Percentiles rank a stretch among this genome's conserved stretches.
Evolutionary conservation across 257 asterid genomes (phyloP).

Genomic region (Thymus mandschuricus): DNA sequence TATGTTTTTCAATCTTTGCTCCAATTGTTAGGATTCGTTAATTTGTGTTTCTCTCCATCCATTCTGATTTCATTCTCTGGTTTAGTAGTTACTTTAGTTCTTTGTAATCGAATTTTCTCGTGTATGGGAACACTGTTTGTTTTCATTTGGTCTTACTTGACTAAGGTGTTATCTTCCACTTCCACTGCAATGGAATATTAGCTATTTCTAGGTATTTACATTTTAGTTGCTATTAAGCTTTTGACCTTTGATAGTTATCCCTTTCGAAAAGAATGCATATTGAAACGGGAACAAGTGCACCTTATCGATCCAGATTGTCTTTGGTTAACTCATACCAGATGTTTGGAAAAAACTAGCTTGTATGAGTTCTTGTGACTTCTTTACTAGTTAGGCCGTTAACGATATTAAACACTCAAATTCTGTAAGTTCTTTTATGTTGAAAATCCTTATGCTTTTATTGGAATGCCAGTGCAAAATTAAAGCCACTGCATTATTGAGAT

Average conservation of each 20-base stretch:
- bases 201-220: background rate
- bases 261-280: background rate
- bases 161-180: background rate
- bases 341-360: slow-evolving; percentile 13
- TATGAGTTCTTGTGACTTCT: slow-evolving; percentile 10
- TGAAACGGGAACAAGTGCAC: background rate
- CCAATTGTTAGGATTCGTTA: background rate
- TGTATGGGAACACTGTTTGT: slow-evolving; percentile 1
- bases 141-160: slow-evolving; percentile 14
- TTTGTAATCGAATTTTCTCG: slow-evolving; percentile 10
- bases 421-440: slow-evolving; percentile 1
- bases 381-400: slow-evolving; percentile 10
- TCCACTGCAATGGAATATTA: slow-evolving; percentile 2
- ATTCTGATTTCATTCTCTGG: slow-evolving; percentile 15
- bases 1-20: slow-evolving; percentile 36
- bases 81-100: slow-evolving; percentile 7
- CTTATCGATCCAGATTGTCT: background rate
- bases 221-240: background rate
- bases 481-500: background rate
- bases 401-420: slow-evolving; percentile 13
- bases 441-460: slow-evolving; percentile 5
- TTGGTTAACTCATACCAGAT: background rate
- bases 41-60: background rate
- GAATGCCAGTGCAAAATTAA: background rate
- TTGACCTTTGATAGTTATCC: background rate